These are phyloP conservation scores for Lasiodiplodia sp. DNA, from an alignment of 2,329 filamentous ascomycete species.

Conservation along the genomic window DNA sequence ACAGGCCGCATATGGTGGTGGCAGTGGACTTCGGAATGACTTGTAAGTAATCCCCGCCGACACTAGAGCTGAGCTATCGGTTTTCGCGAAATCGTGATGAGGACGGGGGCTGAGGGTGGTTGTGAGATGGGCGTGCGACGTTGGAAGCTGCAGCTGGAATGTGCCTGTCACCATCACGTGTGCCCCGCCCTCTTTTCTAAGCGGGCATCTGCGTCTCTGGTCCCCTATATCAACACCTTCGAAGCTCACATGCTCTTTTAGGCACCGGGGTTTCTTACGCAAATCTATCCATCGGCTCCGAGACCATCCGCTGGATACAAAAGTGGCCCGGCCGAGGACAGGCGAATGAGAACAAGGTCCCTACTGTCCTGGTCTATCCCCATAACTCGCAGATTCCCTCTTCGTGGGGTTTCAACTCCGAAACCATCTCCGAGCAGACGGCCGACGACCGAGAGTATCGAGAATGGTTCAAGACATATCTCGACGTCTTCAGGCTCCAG, in stretches of 20 bases:
- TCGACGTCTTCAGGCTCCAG: slow-evolving; percentile 56
- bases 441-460: slow-evolving; percentile 54
- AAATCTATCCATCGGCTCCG: slow-evolving; percentile 45
- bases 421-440: slow-evolving; percentile 42
- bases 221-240: not conserved
- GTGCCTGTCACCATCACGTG: not conserved
- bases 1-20: slow-evolving; percentile 44
- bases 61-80: not conserved
- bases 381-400: slow-evolving; percentile 47
- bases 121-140: slow-evolving; percentile 7
- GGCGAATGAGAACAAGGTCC: slow-evolving; percentile 63
- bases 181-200: not conserved
- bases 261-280: slow-evolving; percentile 49
- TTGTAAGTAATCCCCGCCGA: slow-evolving; percentile 38
- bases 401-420: slow-evolving; percentile 63
- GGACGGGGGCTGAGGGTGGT: not conserved
- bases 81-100: too few relatives aligned
- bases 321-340: slow-evolving; percentile 64
- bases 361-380: slow-evolving; percentile 60
- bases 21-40: slow-evolving; percentile 49
- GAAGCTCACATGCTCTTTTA: slow-evolving; percentile 27
- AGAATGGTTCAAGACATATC: slow-evolving; percentile 65
- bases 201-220: not conserved
- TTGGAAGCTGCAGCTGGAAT: slow-evolving; percentile 29
- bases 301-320: slow-evolving; percentile 46